Evolutionary conservation across 2,329 filamentous ascomycete genomes (phyloP).

Genomic region (Venturia pyrina): DNA sequence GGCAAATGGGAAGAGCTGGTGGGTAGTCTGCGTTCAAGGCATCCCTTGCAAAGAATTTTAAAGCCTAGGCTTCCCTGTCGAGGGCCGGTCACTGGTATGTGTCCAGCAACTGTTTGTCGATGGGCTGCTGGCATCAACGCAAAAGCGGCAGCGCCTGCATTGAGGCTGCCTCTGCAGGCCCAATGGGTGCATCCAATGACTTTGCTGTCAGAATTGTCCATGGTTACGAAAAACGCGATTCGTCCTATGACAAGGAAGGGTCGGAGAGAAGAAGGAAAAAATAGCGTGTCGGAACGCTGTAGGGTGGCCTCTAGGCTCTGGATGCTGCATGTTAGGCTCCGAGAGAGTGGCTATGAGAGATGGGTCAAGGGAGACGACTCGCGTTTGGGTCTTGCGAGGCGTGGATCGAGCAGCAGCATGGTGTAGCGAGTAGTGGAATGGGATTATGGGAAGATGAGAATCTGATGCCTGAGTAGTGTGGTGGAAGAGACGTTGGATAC

Average conservation of each 20-base stretch:
- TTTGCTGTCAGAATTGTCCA: neutral
- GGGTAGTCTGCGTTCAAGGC: constrained; percentile 1
- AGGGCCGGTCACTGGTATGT: constrained; percentile 10
- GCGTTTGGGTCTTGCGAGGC: too few relatives aligned
- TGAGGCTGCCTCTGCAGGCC: constrained; percentile 6
- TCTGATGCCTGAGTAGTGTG: too few relatives aligned
- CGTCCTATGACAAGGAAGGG: neutral
- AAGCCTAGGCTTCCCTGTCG: constrained; percentile 11
- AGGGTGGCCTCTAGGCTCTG: constrained; percentile 7
- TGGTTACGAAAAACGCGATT: neutral
- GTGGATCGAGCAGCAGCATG: too few relatives aligned
- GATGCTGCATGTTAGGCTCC: neutral
- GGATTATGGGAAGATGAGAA: too few relatives aligned
- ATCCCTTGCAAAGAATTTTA: constrained; percentile 2
- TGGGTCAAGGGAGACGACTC: neutral
- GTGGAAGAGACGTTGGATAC: too few relatives aligned
- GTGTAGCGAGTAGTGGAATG: too few relatives aligned
- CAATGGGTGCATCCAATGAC: neutral
- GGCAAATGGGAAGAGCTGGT: constrained; percentile 11
- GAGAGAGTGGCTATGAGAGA: neutral
- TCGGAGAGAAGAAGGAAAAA: neutral
- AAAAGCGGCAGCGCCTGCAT: constrained; percentile 8
- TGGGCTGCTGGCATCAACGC: constrained; percentile 1
- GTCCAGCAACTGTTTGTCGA: constrained; percentile 13
- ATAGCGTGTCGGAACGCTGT: neutral